Conservation (phyloP, 768 basidiomycete genomes). For the Pleurotus giganteus region DNA sequence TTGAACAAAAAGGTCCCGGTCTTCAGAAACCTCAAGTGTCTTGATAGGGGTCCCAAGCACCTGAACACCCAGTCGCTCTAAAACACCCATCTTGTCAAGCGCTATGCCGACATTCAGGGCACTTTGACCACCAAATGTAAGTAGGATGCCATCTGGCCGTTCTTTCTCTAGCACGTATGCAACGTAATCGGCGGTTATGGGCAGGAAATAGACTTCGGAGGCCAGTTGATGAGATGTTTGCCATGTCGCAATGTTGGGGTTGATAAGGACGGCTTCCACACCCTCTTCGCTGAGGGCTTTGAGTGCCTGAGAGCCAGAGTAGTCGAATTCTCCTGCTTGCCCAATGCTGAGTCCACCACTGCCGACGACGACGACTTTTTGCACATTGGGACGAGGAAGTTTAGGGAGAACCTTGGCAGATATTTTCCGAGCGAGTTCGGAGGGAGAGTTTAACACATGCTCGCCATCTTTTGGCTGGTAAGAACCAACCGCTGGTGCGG, state of each 20-base stretch:
- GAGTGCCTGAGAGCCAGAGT: slow-evolving; percentile 97
- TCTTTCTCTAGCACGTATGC: slow-evolving; percentile 99
- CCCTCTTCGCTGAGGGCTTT: slow-evolving; percentile 97
- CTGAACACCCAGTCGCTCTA: slow-evolving; percentile 88
- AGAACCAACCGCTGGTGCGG: slow-evolving; percentile 72
- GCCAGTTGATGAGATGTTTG: slow-evolving; percentile 98
- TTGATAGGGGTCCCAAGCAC: slow-evolving; percentile 94
- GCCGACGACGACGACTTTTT: slow-evolving; percentile 95
- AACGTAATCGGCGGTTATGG: slow-evolving; percentile 95
- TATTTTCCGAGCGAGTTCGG: slow-evolving; percentile 89
- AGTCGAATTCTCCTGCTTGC: slow-evolving; percentile 99
- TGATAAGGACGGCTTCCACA: slow-evolving; percentile 91
- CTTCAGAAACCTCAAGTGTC: slow-evolving; percentile 95
- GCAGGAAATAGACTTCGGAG: slow-evolving; percentile 95
- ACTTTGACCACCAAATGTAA: slow-evolving; percentile 98
- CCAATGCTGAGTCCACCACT: slow-evolving; percentile 96
- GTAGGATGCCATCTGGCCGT: slow-evolving; percentile 92
- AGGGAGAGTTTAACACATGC: slow-evolving; percentile 88
- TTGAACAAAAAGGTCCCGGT: slow-evolving; percentile 93
- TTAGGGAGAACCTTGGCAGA: slow-evolving; percentile 94
- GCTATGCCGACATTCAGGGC: slow-evolving; percentile 97
- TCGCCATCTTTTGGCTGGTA: slow-evolving; percentile 66
- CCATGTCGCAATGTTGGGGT: slow-evolving; percentile 99
- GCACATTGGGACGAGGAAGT: slow-evolving; percentile 86
- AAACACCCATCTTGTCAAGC: slow-evolving; percentile 93